Evolutionary conservation across 2,329 filamentous ascomycete species (phyloP), one percentile per base, ranked within the genome.

Genomic region (Fusarium sp.): DNA sequence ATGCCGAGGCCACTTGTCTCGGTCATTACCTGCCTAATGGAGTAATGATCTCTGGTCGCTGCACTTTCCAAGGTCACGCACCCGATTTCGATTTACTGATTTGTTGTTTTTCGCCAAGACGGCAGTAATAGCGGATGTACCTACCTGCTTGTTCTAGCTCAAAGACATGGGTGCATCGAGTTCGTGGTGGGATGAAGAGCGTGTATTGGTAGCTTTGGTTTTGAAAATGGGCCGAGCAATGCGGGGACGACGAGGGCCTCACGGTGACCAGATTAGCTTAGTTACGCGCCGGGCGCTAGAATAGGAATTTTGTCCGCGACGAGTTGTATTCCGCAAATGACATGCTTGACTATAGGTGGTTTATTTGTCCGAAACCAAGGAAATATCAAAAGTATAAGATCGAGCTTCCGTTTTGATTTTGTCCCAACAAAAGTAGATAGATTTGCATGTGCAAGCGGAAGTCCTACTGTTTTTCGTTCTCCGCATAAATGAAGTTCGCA

Each of bases 401-500:
- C 38, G 31, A 65, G 31, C 45, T 65, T 65, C 62, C 62, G 20
- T 46, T 64, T 64, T 14, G 13, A 42, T 42, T 17, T 11, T 15
- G 20, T 22, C 14, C 39, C 2, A 11, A 6, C 11, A 13, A 24
- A 15, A 39, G 7, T 9, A 4, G 15, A 63, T 13, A 7, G 5
- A 22, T 6, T 43, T 10, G 10, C 59, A 59, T 46, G 44, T 45
- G 44, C 42, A n/a, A 13, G 18, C 8, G 14, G 1, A 7, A 9
- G 9, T 11, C 2, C 26, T 62, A 66, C 52, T 73, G 68, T 22
- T 68, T 18, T 5, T 68, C 50, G 17, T 73, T 72, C 18, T 68
- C n/a, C 14, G 71, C 68, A 38, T 73, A 71, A 15, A 73, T 66
- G 0, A 73, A 73, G 46, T 73, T 73, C 7, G 71, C 71, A 53